Conservation (phyloP, 1,284 basidiomycete genomes). For the Moesziomyces parantarcticus region DNA sequence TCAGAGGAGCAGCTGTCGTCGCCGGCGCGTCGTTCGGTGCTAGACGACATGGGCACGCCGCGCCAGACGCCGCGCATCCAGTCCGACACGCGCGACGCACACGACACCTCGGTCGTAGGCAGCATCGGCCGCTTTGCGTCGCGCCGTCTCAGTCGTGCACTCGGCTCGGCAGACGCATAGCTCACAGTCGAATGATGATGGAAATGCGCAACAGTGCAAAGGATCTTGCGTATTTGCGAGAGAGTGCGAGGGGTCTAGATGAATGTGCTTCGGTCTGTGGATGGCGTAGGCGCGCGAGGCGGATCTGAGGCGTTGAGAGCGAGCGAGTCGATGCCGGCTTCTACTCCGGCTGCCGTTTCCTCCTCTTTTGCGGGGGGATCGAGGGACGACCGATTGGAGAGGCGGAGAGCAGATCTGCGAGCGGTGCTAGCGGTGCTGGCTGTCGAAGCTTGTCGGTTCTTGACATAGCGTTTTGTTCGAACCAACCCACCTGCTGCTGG, state of each 20-base stretch:
- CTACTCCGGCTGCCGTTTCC: background rate
- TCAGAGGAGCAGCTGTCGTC: constrained; percentile 26
- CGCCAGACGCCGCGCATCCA: background rate
- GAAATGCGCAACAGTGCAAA: constrained; percentile 2
- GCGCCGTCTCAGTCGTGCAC: constrained; percentile 24
- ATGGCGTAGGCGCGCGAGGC: constrained; percentile 3
- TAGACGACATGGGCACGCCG: constrained; percentile 20
- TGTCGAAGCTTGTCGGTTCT: constrained; percentile 18
- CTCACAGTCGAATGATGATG: background rate
- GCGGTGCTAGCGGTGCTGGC: constrained; percentile 2
- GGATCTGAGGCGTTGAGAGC: too few relatives aligned
- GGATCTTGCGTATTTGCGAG: too few relatives aligned
- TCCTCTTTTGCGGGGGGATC: too few relatives aligned
- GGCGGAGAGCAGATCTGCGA: too few relatives aligned
- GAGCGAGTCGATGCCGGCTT: too few relatives aligned
- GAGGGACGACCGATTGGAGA: too few relatives aligned
- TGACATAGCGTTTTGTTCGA: constrained; percentile 30
- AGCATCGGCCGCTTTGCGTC: constrained; percentile 33
- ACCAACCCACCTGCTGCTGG: constrained; percentile 4
- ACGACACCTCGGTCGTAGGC: constrained; percentile 10
- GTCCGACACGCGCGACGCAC: background rate
- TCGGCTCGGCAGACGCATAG: constrained; percentile 12
- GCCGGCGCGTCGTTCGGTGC: background rate
- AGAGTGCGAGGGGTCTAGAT: constrained; percentile 3
- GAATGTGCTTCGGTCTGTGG: constrained; percentile 23